Evolutionary conservation across 116 monocot species (phyloP).

Genomic region (Dioscorea cayenensis): DNA sequence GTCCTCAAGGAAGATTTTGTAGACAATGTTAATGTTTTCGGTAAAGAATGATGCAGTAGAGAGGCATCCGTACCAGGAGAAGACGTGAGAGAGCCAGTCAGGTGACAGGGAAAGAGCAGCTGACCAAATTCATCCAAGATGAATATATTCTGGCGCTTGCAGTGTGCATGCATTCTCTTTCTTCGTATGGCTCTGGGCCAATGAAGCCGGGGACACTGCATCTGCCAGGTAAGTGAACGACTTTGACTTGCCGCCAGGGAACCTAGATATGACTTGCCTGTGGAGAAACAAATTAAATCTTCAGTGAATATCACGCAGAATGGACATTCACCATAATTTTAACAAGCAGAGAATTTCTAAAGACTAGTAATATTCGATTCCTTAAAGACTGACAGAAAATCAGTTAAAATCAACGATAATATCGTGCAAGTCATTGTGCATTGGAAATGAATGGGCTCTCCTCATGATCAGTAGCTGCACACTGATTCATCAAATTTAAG

Average conservation of each 20-base stretch:
- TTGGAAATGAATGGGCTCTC: too few species aligned
- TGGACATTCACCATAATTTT: too few species aligned
- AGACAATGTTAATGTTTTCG: slow-evolving; percentile 1
- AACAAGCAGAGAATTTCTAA: too few species aligned
- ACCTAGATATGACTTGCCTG: slow-evolving; percentile 52
- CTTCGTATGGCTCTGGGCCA: slow-evolving; percentile 46
- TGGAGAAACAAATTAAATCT: not conserved
- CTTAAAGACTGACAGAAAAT: too few species aligned
- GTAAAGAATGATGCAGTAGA: not conserved
- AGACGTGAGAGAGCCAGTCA: not conserved
- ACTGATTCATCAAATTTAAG: too few species aligned
- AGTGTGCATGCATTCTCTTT: slow-evolving; percentile 37
- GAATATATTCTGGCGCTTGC: slow-evolving; percentile 57
- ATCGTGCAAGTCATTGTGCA: too few species aligned
- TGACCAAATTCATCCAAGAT: slow-evolving; percentile 13
- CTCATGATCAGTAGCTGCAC: too few species aligned
- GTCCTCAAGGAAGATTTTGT: slow-evolving; percentile 30
- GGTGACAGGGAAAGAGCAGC: slow-evolving; percentile 11
- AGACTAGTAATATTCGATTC: too few species aligned
- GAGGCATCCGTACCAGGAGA: not conserved
- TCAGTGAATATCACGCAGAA: too few species aligned
- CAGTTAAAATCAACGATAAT: too few species aligned
- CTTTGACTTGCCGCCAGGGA: slow-evolving; percentile 75
- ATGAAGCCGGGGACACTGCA: slow-evolving; percentile 23
- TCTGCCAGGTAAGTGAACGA: slow-evolving; percentile 51